Evolutionary conservation across 2,329 filamentous ascomycete genomes (phyloP).

Genomic region (Trichoderma cornu-damae): DNA sequence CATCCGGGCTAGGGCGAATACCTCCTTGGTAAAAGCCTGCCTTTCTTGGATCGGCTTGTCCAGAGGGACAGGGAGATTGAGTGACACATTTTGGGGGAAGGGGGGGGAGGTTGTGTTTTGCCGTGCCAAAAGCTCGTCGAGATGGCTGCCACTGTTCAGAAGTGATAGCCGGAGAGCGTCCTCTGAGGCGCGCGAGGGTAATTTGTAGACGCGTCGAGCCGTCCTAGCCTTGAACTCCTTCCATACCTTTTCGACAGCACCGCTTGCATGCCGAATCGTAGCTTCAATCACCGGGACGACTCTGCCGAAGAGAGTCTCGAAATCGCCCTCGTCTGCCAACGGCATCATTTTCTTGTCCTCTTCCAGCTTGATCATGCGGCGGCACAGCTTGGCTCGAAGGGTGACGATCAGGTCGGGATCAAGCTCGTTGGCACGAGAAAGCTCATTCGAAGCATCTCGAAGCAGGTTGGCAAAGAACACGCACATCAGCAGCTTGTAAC

Average conservation of each 20-base stretch:
- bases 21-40: background rate
- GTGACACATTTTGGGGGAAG: background rate
- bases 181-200: constrained; percentile 36
- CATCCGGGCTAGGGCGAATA: background rate
- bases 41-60: background rate
- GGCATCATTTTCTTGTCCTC: constrained; percentile 42
- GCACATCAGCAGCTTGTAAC: constrained; percentile 17
- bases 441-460: constrained; percentile 33
- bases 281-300: background rate
- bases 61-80: background rate
- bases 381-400: constrained; percentile 15
- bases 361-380: constrained; percentile 13
- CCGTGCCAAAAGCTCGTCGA: constrained; percentile 20
- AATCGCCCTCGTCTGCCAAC: constrained; percentile 39
- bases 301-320: background rate
- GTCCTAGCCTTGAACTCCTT: constrained; percentile 35
- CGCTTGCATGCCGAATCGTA: constrained; percentile 20
- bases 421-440: background rate
- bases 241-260: constrained; percentile 36
- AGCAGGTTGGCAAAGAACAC: background rate
- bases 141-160: constrained; percentile 36
- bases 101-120: background rate
- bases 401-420: background rate
- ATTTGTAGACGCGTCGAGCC: constrained; percentile 36
- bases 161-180: constrained; percentile 35